phyloP scores from a whole-genome alignment of 169 alveolate genomes.

The Plasmodium reichenowi region DNA sequence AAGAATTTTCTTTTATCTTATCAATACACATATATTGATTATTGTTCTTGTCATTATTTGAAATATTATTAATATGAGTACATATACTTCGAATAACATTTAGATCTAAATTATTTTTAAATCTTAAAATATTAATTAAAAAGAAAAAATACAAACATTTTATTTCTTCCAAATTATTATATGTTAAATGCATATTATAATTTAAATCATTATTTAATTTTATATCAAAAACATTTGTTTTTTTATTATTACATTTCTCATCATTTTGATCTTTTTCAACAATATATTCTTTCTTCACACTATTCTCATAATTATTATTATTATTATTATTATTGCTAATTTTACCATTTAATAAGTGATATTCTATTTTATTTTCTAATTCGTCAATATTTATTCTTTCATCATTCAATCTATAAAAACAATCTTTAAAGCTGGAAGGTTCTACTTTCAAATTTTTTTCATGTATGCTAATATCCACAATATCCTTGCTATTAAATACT shows the following conservation, averaged over 20 bases:
- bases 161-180: slow-evolving; percentile 25
- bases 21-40: no score
- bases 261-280: slow-evolving; percentile 8
- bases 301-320: background rate
- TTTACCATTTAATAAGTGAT: background rate
- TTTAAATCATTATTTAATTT: background rate
- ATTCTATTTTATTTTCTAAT: slow-evolving; percentile 9
- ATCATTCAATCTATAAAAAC: slow-evolving; percentile 53
- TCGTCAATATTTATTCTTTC: slow-evolving; percentile 19
- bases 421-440: slow-evolving; percentile 50
- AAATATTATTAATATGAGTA: slow-evolving; percentile 16
- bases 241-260: no score
- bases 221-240: background rate
- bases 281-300: background rate
- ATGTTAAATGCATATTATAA: background rate
- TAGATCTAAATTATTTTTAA: slow-evolving; percentile 60
- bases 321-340: background rate
- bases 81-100: slow-evolving; percentile 47
- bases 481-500: slow-evolving; percentile 60
- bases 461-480: slow-evolving; percentile 62
- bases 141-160: slow-evolving; percentile 67
- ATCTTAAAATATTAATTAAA: slow-evolving; percentile 58
- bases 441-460: slow-evolving; percentile 32
- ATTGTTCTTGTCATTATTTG: background rate
- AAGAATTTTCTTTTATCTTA: background rate